phyloP scores from a whole-genome alignment of 257 asterid genomes.

The Solanum sejunctum region DNA sequence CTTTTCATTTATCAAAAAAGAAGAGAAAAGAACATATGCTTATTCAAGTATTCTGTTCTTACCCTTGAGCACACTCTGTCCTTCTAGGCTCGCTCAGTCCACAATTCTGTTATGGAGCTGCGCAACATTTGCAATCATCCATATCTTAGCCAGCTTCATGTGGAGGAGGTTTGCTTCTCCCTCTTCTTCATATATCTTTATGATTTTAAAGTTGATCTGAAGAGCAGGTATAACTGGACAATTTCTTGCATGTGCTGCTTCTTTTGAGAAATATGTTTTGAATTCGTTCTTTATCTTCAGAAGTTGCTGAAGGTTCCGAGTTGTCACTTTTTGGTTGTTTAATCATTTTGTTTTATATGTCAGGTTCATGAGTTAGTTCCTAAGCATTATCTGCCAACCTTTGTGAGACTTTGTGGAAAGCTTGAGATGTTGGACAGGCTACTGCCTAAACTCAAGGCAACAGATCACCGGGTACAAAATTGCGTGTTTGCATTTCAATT shows the following conservation, averaged over 20 bases:
- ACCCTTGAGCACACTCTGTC: not conserved
- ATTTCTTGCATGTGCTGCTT: not conserved
- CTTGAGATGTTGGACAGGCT: slow-evolving; percentile 97
- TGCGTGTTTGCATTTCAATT: not conserved
- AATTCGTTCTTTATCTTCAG: not conserved
- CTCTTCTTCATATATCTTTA: not conserved
- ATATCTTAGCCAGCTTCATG: slow-evolving; percentile 96
- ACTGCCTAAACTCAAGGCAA: slow-evolving; percentile 91
- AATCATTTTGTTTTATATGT: not conserved
- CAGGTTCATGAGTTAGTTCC: slow-evolving; percentile 91
- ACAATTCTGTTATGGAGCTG: slow-evolving; percentile 97
- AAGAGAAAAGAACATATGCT: not conserved
- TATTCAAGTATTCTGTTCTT: not conserved
- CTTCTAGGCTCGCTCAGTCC: slow-evolving; percentile 83
- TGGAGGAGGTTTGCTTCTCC: slow-evolving; percentile 61
- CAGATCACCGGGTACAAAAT: slow-evolving; percentile 86
- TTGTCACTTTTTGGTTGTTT: not conserved
- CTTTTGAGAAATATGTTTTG: not conserved
- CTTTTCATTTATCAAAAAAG: not conserved
- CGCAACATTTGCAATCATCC: slow-evolving; percentile 99
- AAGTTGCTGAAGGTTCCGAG: not conserved
- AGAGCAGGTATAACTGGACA: not conserved
- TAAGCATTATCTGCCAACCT: slow-evolving; percentile 73
- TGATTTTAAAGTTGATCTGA: not conserved
- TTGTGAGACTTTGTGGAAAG: slow-evolving; percentile 95